Conservation (phyloP, 306 rosid genomes). For the Begonia masoniana region DNA sequence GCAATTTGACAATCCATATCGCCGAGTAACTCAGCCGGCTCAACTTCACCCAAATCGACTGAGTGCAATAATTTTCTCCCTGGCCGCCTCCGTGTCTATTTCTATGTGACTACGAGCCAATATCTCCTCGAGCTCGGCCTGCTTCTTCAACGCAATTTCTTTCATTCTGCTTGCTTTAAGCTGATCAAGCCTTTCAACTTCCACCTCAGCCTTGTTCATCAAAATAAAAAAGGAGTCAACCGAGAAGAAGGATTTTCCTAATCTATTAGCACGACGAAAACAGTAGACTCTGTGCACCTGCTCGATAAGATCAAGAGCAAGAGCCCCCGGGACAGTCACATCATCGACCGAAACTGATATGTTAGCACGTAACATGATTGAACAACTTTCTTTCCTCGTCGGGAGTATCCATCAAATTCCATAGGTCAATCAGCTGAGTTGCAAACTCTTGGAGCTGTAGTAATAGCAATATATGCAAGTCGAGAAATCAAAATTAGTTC, state of each 20-base stretch:
- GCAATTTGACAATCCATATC: conserved; percentile 93
- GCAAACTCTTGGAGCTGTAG: conserved; percentile 92
- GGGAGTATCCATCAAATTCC: conserved; percentile 99
- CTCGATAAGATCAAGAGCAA: conserved; percentile 53
- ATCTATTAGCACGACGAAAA: background rate
- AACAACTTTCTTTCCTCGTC: conserved; percentile 72
- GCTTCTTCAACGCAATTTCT: conserved; percentile 97
- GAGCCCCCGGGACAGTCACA: conserved; percentile 94
- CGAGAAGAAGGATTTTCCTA: background rate
- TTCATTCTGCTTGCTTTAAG: conserved; percentile 97
- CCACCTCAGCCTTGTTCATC: conserved; percentile 74
- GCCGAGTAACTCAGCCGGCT: conserved; percentile 77
- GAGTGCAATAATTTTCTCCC: conserved; percentile 68
- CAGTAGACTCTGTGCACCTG: conserved; percentile 7
- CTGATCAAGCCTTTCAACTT: conserved; percentile 96
- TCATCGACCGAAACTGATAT: conserved; percentile 94
- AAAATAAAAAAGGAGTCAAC: conserved; percentile 7
- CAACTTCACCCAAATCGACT: conserved; percentile 79
- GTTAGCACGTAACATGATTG: conserved; percentile 92
- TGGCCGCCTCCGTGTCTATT: conserved; percentile 72
- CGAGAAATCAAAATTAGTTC: background rate
- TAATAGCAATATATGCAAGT: too few relatives aligned
- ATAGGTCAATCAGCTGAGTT: conserved; percentile 69
- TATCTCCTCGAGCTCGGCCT: conserved; percentile 83
- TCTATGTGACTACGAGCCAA: conserved; percentile 74